These are phyloP conservation scores for Arthrobotrys sinensis DNA, from an alignment of 2,329 filamentous ascomycete species.

Conservation along the genomic window DNA sequence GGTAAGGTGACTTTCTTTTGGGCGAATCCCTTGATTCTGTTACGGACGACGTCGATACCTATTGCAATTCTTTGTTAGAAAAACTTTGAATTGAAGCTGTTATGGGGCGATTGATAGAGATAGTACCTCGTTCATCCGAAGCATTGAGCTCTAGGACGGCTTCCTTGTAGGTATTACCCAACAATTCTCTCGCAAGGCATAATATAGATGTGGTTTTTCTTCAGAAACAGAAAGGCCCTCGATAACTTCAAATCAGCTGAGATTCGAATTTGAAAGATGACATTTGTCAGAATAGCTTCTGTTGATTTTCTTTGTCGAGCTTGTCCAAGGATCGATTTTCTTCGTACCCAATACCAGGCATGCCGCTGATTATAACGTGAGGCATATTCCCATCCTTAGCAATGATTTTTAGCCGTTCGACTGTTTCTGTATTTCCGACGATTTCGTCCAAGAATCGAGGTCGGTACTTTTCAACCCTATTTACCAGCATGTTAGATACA, in stretches of 20 bases:
- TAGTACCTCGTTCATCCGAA: conserved; percentile 86
- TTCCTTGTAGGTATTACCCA: conserved; percentile 96
- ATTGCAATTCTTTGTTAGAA: conserved; percentile 68
- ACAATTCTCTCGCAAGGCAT: conserved; percentile 89
- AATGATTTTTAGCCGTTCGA: conserved; percentile 97
- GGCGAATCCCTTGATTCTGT: conserved; percentile 97
- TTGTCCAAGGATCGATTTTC: conserved; percentile 16
- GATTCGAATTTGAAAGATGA: neutral
- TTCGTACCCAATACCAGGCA: conserved; percentile 87
- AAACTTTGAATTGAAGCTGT: neutral
- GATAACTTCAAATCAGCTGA: conserved; percentile 43
- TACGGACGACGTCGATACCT: conserved; percentile 94
- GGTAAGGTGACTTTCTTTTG: conserved; percentile 99
- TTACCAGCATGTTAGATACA: conserved; percentile 25
- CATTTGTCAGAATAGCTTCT: conserved; percentile 14
- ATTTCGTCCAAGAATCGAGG: conserved; percentile 96
- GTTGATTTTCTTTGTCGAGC: neutral
- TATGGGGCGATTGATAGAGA: conserved; percentile 69
- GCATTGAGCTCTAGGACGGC: conserved; percentile 97
- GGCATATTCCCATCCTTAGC: conserved; percentile 99
- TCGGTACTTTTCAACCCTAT: conserved; percentile 97
- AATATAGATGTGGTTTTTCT: conserved; percentile 93
- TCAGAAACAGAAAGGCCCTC: conserved; percentile 10
- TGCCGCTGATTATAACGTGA: conserved; percentile 98
- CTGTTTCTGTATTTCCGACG: conserved; percentile 97